phyloP scores from a whole-genome alignment of 2,329 filamentous ascomycete species.

The Penicillium sp. region DNA sequence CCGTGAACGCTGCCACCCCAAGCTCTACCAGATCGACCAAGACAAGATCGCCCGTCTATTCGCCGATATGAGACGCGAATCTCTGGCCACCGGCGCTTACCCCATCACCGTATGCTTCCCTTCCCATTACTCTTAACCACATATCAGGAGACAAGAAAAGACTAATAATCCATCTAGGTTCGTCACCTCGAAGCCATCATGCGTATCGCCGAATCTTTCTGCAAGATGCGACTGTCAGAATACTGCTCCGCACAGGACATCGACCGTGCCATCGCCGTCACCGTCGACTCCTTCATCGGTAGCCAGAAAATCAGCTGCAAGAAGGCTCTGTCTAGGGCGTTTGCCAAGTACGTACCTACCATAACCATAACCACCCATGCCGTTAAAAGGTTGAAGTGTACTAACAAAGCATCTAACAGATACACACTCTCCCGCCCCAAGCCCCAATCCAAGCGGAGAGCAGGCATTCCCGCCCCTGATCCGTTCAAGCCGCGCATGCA shows the following conservation, averaged over 20 bases:
- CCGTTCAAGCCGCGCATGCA: too few relatives aligned
- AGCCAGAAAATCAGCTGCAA: conserved; percentile 97
- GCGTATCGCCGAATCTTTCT: conserved; percentile 87
- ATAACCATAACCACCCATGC: conserved; percentile 9
- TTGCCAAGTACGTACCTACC: conserved; percentile 73
- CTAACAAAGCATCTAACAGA: too few relatives aligned
- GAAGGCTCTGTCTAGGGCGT: conserved; percentile 85
- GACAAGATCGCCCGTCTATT: conserved; percentile 93
- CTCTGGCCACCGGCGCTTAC: conserved; percentile 85
- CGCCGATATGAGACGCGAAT: conserved; percentile 90
- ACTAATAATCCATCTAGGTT: too few relatives aligned
- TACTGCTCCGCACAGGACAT: conserved; percentile 87
- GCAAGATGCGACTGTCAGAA: conserved; percentile 94
- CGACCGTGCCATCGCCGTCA: conserved; percentile 92
- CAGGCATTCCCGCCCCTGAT: conserved; percentile 32
- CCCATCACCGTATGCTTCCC: conserved; percentile 78
- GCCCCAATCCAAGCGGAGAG: conserved; percentile 33
- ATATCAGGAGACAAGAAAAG: too few relatives aligned
- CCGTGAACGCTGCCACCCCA: conserved; percentile 76
- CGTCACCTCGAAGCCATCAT: conserved; percentile 97
- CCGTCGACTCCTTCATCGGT: conserved; percentile 88
- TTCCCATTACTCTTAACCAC: conserved; percentile 1
- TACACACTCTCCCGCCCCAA: conserved; percentile 36
- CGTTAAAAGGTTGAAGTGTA: too few relatives aligned
- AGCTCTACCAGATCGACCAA: conserved; percentile 94